These are phyloP conservation scores for Spatholobus suberectus DNA, from an alignment of 306 rosid genomes.

Conservation along the genomic window DNA sequence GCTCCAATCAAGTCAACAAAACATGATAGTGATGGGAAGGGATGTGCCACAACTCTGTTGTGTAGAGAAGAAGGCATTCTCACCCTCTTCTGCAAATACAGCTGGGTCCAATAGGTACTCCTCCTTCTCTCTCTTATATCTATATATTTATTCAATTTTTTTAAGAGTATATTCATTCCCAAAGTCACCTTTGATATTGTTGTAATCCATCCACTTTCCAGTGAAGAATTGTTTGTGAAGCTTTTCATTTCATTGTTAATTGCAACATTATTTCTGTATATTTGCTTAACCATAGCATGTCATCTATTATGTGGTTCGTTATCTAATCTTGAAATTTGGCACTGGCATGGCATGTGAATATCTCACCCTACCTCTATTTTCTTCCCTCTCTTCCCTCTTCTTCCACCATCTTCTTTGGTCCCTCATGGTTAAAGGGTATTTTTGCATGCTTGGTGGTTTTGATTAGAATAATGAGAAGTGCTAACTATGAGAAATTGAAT, in stretches of 20 bases:
- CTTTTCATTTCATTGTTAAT: not conserved
- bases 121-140: constrained; percentile 29
- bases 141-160: not conserved
- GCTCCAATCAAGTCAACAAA: constrained; percentile 44
- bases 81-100: constrained; percentile 61
- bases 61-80: constrained; percentile 57
- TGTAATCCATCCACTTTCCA: constrained; percentile 49
- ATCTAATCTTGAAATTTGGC: constrained; percentile 24
- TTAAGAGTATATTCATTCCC: constrained; percentile 51
- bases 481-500: not conserved
- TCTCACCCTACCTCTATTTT: constrained; percentile 24
- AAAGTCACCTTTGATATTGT: constrained; percentile 42
- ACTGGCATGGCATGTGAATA: not conserved
- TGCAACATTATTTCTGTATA: constrained; percentile 11
- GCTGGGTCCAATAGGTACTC: constrained; percentile 75
- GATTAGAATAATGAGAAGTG: not conserved
- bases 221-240: constrained; percentile 17
- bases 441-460: constrained; percentile 1
- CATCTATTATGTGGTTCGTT: constrained; percentile 1
- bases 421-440: not conserved
- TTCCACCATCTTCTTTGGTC: not conserved
- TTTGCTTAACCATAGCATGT: not conserved
- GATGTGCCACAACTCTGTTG: constrained; percentile 59
- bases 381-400: not conserved
- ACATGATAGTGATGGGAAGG: constrained; percentile 47